Base-by-base conservation (phyloP, 2,329 filamentous ascomycete species). In the Chrysoporthe cubensis region DNA sequence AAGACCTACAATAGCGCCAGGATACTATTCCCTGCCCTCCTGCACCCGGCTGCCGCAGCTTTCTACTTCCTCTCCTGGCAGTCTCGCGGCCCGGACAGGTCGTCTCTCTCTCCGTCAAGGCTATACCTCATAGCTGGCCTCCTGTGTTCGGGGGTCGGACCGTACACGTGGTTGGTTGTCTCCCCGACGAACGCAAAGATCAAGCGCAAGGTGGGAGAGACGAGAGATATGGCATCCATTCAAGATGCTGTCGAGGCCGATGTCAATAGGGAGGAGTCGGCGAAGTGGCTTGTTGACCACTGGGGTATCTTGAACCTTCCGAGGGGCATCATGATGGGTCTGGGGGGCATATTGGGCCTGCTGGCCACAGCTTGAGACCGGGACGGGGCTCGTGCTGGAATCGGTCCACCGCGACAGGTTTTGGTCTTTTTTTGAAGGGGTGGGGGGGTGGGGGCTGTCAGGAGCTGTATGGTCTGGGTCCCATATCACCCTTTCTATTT, bases 221-320 rank as follows among this genome's bases (percentile, higher is more conserved):
- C 81, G 18, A 76, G 77, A 32, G 74, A 69, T 1, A 71, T 80
- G 34, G 77, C 75, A 13, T 71, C 80, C 43, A 76, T 75, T 16
- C 80, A 81, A 62, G 71, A 73, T 43, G 74, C 78, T 21, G 75
- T 74, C 1, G 82, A 83, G 66, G 72, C 74, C 5, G 79, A 76
- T 4, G 72, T 78, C 42, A 57, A 79, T 60, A 57, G 64, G 50
- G 80, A 79, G 57, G 81, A 84, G 76, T 83, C 78, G 0, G 79
- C 80, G 8, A 84, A 86, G 75, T 79, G 77, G 67, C 74, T 88
- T 71, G 79, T 89, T 48, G 85, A 88, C 72, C 78, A 77, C 67
- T 89, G 87, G 87, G 85, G 80, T 3, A 76, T 80, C 62, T 73
- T 87, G 72, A 88, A 88, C 72, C 70, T 88, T 11, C 52, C 52